Base-by-base conservation (phyloP, 1,139 yeast species). In the Sugiyamaella xylanicola region DNA sequence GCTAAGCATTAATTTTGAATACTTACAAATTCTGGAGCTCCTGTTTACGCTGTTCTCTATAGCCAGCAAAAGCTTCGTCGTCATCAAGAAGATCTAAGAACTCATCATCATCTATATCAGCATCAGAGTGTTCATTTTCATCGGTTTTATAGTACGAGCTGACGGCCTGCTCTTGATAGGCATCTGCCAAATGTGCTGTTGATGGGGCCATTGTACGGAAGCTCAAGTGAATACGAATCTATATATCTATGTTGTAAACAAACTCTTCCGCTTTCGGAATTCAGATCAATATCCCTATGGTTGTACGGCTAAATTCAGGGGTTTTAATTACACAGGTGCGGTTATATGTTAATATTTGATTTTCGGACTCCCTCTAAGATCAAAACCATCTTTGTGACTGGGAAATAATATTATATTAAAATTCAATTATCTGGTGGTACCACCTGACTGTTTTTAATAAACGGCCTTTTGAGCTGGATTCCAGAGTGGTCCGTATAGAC, bases 61-160 rank as follows among this genome's bases (percentile, higher is more conserved):
- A 89, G 36, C 86, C 90, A 68, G 87, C 92, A 59, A 88, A 74
- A 60, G 87, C 88, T 22, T 82, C 81, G 69, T 87, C 88, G 63
- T 88, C 84, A 63, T 83, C 84, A 53, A 96, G 75, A 35, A 86
- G 56, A 19, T 68, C 72, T 43, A 68, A 58, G 36, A 68, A 63
- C 20, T 68, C 72, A 36, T 70, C 68, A 48, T 68, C 70, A 52
- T 68, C 72, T 11, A 61, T 42, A 8, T 65, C 68, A 3, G 55
- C 47, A 9, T 56, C 60, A 13, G 53, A 7, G 17, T 50, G 19
- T 2, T 50, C 43, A 25, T 49, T 32, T 20, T 32, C 47, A 7
- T 43, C 13, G 1, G 41, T 13, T 4, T 19, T 19, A 36, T 52
- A 52, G 15, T 52, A 47, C 9, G 50, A 47, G 22, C 46, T 22